Evolutionary conservation across 75 land plant species (phyloP), one percentile per base, ranked within the genome.

Genomic region (Larix kaempferi): DNA sequence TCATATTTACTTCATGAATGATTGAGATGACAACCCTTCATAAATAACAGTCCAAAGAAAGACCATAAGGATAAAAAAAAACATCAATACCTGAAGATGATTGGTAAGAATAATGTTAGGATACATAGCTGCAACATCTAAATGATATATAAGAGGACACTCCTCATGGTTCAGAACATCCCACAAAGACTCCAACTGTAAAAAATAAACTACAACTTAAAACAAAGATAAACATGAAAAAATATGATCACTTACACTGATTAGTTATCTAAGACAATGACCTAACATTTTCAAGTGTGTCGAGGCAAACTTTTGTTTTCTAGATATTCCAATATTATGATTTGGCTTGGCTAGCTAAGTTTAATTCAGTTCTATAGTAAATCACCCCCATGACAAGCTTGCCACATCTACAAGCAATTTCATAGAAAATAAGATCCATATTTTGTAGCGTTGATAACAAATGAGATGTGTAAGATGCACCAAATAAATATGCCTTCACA

Each of bases 41-140:
- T 6, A 8, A 57, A 7, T 16, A 52, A 58, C 3, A 44, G 25
- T 26, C 22, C 59, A 6, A 54, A 76, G 23, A 10, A 56, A 59
- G 67, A 56, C 76, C 54, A 76, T 44, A n/a, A 29, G 8, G 55
- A 5, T 57, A 3, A 22, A 44, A 7, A 73, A 61, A 23, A n/a
- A n/a, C n/a, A 2, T 25, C 62, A 82, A 83, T 79, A 97, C 99
- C 99, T 97, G 99, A 76, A 97, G 97, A 72, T 98, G 90, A 79
- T 97, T 97, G n/a, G 99, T 97, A 64, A 97, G 88, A 78, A 97
- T 97, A 72, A 97, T 97, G 57, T 97, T 97, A 72, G 99, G 99
- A 79, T 97, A 97, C 99, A 97, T 97, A 35, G 99, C 99, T 77
- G 98, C 98, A 59, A 97, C 99, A 89, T 97, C 99, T 44, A 97